These are phyloP conservation scores for Alternaria sp. DNA, from an alignment of 2,329 filamentous ascomycete genomes.

Conservation along the genomic window DNA sequence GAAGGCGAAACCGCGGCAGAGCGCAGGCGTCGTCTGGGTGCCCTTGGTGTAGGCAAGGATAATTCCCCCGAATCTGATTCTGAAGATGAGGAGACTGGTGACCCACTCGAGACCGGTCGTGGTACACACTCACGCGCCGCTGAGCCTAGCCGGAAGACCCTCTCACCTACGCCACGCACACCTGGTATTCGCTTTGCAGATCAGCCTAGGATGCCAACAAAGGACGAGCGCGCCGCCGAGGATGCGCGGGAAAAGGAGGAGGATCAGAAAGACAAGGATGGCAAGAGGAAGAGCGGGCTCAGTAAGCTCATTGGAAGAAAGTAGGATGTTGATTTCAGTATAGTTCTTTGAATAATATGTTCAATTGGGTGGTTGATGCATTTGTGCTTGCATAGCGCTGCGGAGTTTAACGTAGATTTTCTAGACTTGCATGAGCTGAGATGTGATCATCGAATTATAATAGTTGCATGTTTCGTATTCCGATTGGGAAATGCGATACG, in stretches of 20 bases:
- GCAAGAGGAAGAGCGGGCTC: slow-evolving; percentile 30
- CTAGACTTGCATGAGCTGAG: slow-evolving; percentile 1
- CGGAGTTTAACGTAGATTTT: neutral
- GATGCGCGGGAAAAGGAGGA: slow-evolving; percentile 38
- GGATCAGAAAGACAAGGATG: slow-evolving; percentile 24
- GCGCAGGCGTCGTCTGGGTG: slow-evolving; percentile 75
- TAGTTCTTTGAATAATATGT: slow-evolving; percentile 1
- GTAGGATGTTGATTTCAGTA: slow-evolving; percentile 7
- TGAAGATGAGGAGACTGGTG: slow-evolving; percentile 47
- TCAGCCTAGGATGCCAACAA: slow-evolving; percentile 46
- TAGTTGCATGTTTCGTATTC: neutral
- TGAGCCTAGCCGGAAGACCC: slow-evolving; percentile 16
- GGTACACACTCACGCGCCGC: slow-evolving; percentile 35
- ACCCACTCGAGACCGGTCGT: slow-evolving; percentile 48
- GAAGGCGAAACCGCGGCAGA: slow-evolving; percentile 77
- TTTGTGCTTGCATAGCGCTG: slow-evolving; percentile 10
- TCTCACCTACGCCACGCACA: slow-evolving; percentile 42
- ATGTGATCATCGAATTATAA: neutral
- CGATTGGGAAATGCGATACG: neutral
- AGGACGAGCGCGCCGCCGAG: slow-evolving; percentile 43
- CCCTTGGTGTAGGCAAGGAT: slow-evolving; percentile 65
- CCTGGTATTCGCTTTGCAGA: slow-evolving; percentile 71
- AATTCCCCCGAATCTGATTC: slow-evolving; percentile 42
- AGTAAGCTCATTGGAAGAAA: slow-evolving; percentile 32
- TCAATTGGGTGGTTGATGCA: slow-evolving; percentile 6